Base-by-base conservation (phyloP, 2,329 filamentous ascomycete species). In the Lachnellula suecica region DNA sequence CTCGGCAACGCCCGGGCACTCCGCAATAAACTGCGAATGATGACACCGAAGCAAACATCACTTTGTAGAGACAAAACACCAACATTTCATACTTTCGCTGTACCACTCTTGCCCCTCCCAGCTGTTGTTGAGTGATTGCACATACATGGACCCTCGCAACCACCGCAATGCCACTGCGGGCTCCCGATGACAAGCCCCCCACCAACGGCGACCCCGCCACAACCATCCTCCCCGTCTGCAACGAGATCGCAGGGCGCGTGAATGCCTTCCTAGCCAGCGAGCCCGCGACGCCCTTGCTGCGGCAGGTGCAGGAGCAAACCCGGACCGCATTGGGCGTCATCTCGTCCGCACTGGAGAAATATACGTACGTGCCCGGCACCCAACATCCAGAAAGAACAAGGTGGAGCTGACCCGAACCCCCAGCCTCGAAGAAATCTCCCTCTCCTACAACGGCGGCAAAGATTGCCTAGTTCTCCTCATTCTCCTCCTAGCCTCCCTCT, bases 391-490 rank as follows among this genome's bases (percentile, higher is more conserved):
- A 4, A 4, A 2, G 6, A 15, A 42, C 19, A 20, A 10, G 15
- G 15, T 15, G 13, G 13, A 13, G n/a, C 19, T 42, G 40, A 24
- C 40, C 15, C 8, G 54, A 35, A 13, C 15, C 31, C 15, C 15
- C 63, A 94, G 89, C 53, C 81, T 88, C 57, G 79, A 87, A 53
- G 81, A 95, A 67, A 79, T 97, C 55, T 91, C 92, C 4, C 78
- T 97, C 59, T 96, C 93, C 51, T 99, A 97, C 74, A 99, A 99
- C 65, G 94, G 94, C 67, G 94, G 94, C 56, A 99, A 99, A 71
- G 94, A 97, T 78, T 97, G 93, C 66, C 87, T 97, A 17, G 92
- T 97, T 48, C 84, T 97, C 17, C 90, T 96, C 66, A 85, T 97
- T 60, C 85, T 87, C 56, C 79, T 75, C 60, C 74, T 81, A 6